A percentile compares a stretch with the other conserved stretches of the same genome.
Evolutionary conservation across 352 stramenopile species (phyloP).

Genomic region (Globisporangium cederbergense): DNA sequence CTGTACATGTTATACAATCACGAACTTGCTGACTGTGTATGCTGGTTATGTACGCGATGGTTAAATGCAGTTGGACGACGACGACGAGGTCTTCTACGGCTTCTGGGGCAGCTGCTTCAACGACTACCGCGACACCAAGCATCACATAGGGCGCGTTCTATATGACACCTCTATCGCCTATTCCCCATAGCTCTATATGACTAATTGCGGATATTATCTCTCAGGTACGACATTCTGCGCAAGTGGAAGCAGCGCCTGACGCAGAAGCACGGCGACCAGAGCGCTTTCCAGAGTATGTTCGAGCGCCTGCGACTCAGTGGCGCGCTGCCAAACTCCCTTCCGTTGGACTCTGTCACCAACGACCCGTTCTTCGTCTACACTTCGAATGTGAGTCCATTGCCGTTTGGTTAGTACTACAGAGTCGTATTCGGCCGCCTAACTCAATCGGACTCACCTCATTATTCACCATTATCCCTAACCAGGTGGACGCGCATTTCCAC

Average conservation of each 20-base stretch:
- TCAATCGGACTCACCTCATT: no score
- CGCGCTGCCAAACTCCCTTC: slow-evolving; percentile 29
- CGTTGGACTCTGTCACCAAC: slow-evolving; percentile 30
- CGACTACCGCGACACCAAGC: slow-evolving; percentile 73
- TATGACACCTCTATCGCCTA: not conserved
- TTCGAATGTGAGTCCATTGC: slow-evolving; percentile 70
- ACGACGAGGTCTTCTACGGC: slow-evolving; percentile 85
- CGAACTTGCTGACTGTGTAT: slow-evolving; percentile 5
- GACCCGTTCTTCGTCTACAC: slow-evolving; percentile 91
- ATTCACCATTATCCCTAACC: not conserved
- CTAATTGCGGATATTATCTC: not conserved
- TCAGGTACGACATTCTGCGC: slow-evolving; percentile 52
- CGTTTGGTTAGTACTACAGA: not conserved
- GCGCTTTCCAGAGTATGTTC: slow-evolving; percentile 38
- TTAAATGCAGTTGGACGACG: slow-evolving; percentile 52
- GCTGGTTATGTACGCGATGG: not conserved
- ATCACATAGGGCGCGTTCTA: slow-evolving; percentile 66
- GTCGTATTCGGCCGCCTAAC: not conserved
- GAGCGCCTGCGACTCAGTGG: slow-evolving; percentile 29
- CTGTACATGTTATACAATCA: not conserved
- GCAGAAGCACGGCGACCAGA: slow-evolving; percentile 14
- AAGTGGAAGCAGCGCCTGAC: slow-evolving; percentile 44
- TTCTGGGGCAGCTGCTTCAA: slow-evolving; percentile 91
- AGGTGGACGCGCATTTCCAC: slow-evolving; percentile 88
- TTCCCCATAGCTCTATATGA: not conserved